phyloP scores from a whole-genome alignment of 73 alveolate genomes.

The Paramecium sonneborni region DNA sequence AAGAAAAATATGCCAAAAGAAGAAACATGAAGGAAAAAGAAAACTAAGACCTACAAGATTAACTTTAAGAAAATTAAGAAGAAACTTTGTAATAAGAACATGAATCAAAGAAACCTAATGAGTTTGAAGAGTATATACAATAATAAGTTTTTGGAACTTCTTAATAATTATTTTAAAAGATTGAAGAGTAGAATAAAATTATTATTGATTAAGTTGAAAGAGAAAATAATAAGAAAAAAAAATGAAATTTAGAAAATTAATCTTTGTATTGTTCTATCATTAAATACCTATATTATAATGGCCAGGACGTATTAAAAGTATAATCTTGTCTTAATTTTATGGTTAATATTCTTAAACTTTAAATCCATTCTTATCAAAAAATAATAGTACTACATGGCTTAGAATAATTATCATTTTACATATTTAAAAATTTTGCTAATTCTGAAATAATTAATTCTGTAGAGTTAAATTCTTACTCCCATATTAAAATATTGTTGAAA shows the following conservation, averaged over 20 bases:
- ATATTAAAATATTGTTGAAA: background rate
- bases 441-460: background rate
- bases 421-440: background rate
- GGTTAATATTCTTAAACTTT: background rate
- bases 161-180: background rate
- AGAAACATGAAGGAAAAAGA: background rate
- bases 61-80: background rate
- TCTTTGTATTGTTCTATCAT: background rate
- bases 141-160: conserved; percentile 37
- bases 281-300: background rate
- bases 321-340: background rate
- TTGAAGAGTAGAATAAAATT: background rate
- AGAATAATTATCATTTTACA: background rate
- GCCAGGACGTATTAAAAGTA: background rate
- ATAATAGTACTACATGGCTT: background rate
- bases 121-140: background rate
- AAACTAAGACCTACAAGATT: background rate
- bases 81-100: background rate
- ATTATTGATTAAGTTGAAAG: conserved; percentile 2
- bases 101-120: background rate
- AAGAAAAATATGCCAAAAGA: conserved; percentile 37
- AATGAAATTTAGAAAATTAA: background rate
- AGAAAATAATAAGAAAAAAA: conserved; percentile 4
- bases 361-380: background rate
- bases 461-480: background rate